Evolutionary conservation across 371 early-diverging fungal species (phyloP), one percentile per base, ranked within the genome.

Genomic region (Thermomucor indicae-seudaticae): DNA sequence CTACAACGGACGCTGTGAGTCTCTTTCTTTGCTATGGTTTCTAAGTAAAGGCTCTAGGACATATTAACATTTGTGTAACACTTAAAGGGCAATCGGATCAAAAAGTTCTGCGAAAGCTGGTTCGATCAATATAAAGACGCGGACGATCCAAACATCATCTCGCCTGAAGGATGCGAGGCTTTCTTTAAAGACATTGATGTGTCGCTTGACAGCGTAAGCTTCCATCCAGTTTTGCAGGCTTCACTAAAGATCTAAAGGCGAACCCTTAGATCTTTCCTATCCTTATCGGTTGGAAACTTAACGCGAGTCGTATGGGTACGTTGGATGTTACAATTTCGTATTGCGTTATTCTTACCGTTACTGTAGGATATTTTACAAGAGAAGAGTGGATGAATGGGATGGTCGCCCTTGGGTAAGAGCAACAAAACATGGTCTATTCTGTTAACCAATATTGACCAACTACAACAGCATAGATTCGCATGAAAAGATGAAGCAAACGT

Each of bases 221-320:
- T 29, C 6, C 14, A 39, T 22, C 23, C 20, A 24, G 14, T 32
- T 35, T 27, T 31, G 1, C n/a, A 27, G 22, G 19, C 22, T 34
- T 27, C 8, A 39, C 2, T 40, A 14, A n/a, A n/a, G n/a, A n/a
- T n/a, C n/a, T n/a, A n/a, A n/a, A n/a, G n/a, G n/a, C n/a, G n/a
- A n/a, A n/a, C 19, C 3, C 35, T 3, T 37, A 72, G 72, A 35
- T 57, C 1, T 28, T 50, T 31, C 64, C 72, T 31, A 34, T 72
- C 6, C 28, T 72, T 12, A 49, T 72, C 39, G 72, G 62, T 3
- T 72, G 62, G 58, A 68, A 72, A 22, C 47, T 72, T 57, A 53
- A 64, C 16, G 52, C 64, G 14, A 58, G 40, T 31, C 37, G 58
- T 31, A 68, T 72, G 69, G 72, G 72, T 43, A 64, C 32, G 7